Base-by-base conservation (phyloP, 78 protist species). In the Anaeramoeba ignava region DNA sequence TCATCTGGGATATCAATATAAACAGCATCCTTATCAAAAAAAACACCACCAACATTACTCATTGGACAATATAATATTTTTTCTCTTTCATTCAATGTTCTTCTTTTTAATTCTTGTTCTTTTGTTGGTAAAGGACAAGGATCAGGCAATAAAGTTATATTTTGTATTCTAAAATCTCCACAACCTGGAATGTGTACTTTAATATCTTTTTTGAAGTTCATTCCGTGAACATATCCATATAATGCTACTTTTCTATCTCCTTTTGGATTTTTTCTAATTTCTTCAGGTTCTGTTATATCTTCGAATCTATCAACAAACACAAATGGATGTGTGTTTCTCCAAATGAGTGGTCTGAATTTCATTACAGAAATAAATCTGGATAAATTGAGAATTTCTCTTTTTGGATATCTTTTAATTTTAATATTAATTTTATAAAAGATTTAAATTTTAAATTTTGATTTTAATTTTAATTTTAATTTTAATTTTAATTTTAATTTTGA, bases 261-360 rank as follows among this genome's bases (percentile, higher is more conserved):
- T 41, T 87, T 88, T 54, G 95, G 96, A 40, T 91, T 36, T 31
- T 36, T 27, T 31, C 87, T 84, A 38, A 87, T 39, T 27, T 12
- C 40, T 39, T 91, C 97, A 12, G 96, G 95, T 42, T 93, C 91
- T 0, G 96, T 96, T 36, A 94, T 54, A 85, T 96, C 98, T 87
- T 95, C 96, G 73, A 94, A 3, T 3, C 82, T 78, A 82, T 97
- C 99, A 34, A 90, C 96, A 8, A 96, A 82, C 8, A 98, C 89
- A 85, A 85, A 93, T 31, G 98, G 95, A 89, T 98, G 99, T 2
- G 93, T 84, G 78, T 82, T 87, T 80, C 97, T 79, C 99, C 99
- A 96, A 37, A 39, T 34, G 38, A 94, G 88, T 3, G 97, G 97
- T 37, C 91, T 90, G 79, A 90, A 87, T 86, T 96, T 94, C 38